A percentile compares a stretch with the other conserved stretches of the same genome.
phyloP scores from a whole-genome alignment of 495 filamentous ascomycete genomes.

The Glutinoglossum americanum region DNA sequence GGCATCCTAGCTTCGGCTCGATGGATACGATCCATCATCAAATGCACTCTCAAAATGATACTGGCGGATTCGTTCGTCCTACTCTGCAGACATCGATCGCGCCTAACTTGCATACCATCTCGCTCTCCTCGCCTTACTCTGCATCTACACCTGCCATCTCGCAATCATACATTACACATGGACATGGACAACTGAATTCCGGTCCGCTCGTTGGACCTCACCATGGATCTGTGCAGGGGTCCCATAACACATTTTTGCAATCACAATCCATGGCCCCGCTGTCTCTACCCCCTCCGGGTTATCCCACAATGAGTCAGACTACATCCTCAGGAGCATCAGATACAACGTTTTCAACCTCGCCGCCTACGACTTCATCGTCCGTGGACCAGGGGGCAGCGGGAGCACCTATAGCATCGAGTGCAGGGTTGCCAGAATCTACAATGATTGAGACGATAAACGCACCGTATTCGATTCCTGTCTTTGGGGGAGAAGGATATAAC shows the following conservation, averaged over 20 bases:
- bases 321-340: constrained; percentile 2
- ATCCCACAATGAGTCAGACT: constrained; percentile 4
- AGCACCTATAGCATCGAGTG: neutral
- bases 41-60: neutral
- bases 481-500: constrained; percentile 58
- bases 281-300: constrained; percentile 2
- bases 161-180: constrained; percentile 8
- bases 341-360: constrained; percentile 1
- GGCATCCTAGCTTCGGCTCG: neutral
- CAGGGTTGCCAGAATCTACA: neutral
- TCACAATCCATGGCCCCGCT: neutral
- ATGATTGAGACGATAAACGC: constrained; percentile 6
- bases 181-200: constrained; percentile 5
- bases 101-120: constrained; percentile 8
- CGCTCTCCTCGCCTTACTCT: constrained; percentile 14
- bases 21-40: neutral
- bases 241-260: constrained; percentile 5
- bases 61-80: constrained; percentile 9
- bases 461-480: constrained; percentile 57
- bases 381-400: neutral
- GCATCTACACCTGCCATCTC: constrained; percentile 7
- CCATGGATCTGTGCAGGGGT: constrained; percentile 28
- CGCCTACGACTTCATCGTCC: constrained; percentile 2
- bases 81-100: constrained; percentile 12
- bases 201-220: constrained; percentile 31